These are phyloP conservation scores for Trichopus zeylanicus DNA, from an alignment of 116 monocot genomes.

Conservation along the genomic window DNA sequence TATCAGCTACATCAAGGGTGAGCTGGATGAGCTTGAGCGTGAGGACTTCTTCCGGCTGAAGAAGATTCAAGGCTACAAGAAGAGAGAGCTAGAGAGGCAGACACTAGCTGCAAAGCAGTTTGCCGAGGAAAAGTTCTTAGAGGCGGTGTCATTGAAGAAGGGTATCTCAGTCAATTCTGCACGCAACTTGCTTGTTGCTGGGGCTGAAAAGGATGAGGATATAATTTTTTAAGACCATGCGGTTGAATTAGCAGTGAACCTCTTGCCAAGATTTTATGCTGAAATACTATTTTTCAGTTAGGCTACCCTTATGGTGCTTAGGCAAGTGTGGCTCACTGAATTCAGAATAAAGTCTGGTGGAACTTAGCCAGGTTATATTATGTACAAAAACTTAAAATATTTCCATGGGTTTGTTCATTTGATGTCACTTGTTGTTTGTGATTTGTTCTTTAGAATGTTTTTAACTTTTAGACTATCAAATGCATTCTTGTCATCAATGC, in stretches of 20 bases:
- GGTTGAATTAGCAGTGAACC: slow-evolving; percentile 7
- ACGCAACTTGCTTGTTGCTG: slow-evolving; percentile 44
- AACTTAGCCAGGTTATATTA: too few relatives aligned
- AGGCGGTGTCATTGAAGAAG: slow-evolving; percentile 43
- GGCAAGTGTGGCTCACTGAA: background rate
- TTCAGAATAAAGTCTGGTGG: background rate
- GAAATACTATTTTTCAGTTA: background rate
- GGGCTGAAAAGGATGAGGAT: slow-evolving; percentile 69
- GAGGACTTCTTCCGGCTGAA: slow-evolving; percentile 97
- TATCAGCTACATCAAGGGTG: slow-evolving; percentile 90
- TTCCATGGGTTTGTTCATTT: background rate
- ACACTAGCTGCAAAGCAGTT: slow-evolving; percentile 31
- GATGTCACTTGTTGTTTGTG: too few relatives aligned
- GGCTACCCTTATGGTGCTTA: background rate
- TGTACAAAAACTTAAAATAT: too few relatives aligned
- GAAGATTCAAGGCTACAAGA: slow-evolving; percentile 94
- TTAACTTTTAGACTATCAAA: too few relatives aligned
- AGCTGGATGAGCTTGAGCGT: slow-evolving; percentile 90
- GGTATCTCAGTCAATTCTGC: slow-evolving; percentile 57
- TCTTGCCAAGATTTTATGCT: background rate
- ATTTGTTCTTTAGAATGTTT: too few relatives aligned
- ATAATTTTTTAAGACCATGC: slow-evolving; percentile 61
- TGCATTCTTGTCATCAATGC: too few relatives aligned
- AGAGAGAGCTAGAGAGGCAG: slow-evolving; percentile 68
- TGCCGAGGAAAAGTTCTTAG: slow-evolving; percentile 40